phyloP scores from a whole-genome alignment of 78 protist species.

The Acrasis kona region DNA sequence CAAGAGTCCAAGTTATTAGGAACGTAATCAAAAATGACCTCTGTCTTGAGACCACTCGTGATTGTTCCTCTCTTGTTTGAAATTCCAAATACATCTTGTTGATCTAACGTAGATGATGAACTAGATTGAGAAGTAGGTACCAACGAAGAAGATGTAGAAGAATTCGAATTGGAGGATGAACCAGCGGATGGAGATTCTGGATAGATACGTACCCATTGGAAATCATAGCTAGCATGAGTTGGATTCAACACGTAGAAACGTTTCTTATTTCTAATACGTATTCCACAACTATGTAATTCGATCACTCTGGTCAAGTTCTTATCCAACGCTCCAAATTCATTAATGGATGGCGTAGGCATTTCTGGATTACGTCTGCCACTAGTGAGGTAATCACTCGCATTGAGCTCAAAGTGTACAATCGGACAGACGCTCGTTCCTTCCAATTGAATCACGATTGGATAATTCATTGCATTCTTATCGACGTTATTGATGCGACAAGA shows the following conservation, averaged over 20 bases:
- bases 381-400: constrained; percentile 31
- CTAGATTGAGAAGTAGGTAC: not conserved
- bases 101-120: too few species aligned
- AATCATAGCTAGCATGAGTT: constrained; percentile 45
- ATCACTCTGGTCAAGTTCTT: constrained; percentile 36
- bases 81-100: too few species aligned
- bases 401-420: constrained; percentile 56
- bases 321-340: constrained; percentile 15
- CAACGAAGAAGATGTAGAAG: not conserved
- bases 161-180: not conserved
- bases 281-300: constrained; percentile 53
- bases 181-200: not conserved
- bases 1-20: constrained; percentile 21
- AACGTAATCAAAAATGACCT: constrained; percentile 55
- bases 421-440: constrained; percentile 15
- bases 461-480: not conserved
- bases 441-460: constrained; percentile 39
- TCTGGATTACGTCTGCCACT: constrained; percentile 43
- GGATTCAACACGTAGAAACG: constrained; percentile 63
- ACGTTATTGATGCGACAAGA: not conserved
- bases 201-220: constrained; percentile 37
- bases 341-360: constrained; percentile 25
- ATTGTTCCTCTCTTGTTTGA: too few species aligned
- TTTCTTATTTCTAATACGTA: constrained; percentile 41
- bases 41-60: constrained; percentile 45